phyloP scores from a whole-genome alignment of 2,329 filamentous ascomycete species.

The Fusarium sp. region DNA sequence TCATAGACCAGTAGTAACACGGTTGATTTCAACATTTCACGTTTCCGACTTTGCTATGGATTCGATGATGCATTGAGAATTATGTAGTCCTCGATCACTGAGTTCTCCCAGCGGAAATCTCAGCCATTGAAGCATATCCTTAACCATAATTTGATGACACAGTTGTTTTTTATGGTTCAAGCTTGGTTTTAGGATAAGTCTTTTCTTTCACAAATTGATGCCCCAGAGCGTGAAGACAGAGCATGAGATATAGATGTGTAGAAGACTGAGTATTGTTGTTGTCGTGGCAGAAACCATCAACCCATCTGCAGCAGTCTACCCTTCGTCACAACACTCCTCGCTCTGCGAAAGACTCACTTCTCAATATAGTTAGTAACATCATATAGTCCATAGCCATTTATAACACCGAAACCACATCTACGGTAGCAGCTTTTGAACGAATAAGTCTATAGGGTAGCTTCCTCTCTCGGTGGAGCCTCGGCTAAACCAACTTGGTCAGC shows the following conservation, averaged over 20 bases:
- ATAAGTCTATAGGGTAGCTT: conserved; percentile 26
- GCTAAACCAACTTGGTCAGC: conserved; percentile 35
- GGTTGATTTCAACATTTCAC: neutral
- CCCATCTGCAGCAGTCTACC: neutral
- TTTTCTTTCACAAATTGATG: too few relatives aligned
- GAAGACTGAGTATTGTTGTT: neutral
- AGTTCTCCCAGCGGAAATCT: neutral
- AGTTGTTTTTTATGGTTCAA: neutral
- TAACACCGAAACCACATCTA: neutral
- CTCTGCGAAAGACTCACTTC: accelerated
- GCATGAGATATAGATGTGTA: accelerated
- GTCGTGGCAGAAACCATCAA: too few relatives aligned
- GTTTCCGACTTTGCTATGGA: neutral
- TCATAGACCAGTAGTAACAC: conserved; percentile 11
- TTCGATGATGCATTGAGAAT: neutral
- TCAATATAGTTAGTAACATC: too few relatives aligned
- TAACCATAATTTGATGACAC: too few relatives aligned
- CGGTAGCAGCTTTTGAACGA: accelerated
- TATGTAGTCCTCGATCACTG: neutral
- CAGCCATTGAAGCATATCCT: neutral
- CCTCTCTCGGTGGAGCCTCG: conserved; percentile 38
- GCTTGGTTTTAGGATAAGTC: neutral
- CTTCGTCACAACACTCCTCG: neutral
- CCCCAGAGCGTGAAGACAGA: neutral
- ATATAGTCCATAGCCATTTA: neutral